A percentile compares a stretch with the other conserved stretches of the same genome.
These are phyloP conservation scores for Chenopodium album DNA, from an alignment of 148 eudicot species.

Conservation along the genomic window DNA sequence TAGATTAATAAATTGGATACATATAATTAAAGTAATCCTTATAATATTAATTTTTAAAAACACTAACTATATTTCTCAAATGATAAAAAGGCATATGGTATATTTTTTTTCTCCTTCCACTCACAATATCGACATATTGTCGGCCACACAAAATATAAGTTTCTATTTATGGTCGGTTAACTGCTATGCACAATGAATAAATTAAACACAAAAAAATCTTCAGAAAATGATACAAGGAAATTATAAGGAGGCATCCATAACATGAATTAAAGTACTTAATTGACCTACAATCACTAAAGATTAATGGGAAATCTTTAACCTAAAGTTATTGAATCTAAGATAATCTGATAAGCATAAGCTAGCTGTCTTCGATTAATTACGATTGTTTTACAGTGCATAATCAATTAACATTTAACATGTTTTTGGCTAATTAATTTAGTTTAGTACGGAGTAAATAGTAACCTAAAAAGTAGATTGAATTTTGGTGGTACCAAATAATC, in stretches of 20 bases:
- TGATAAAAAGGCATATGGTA: not conserved
- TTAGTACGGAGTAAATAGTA: too few relatives aligned
- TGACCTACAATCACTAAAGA: not conserved
- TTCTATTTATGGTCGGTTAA: slow-evolving; percentile 19
- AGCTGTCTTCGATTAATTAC: slow-evolving; percentile 20
- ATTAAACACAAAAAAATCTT: not conserved
- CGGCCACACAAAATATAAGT: slow-evolving; percentile 23
- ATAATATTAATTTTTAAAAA: too few relatives aligned
- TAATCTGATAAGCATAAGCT: not conserved
- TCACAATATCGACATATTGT: slow-evolving; percentile 21
- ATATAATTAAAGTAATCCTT: too few relatives aligned
- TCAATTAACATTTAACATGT: too few relatives aligned
- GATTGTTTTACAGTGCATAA: not conserved
- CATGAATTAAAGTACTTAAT: slow-evolving; percentile 1
- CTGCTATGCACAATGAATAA: slow-evolving; percentile 20
- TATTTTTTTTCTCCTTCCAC: not conserved
- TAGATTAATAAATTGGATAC: too few relatives aligned
- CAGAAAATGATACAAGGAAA: not conserved
- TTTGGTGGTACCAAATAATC: not conserved
- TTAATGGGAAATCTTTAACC: slow-evolving; percentile 18
- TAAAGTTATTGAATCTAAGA: slow-evolving; percentile 9
- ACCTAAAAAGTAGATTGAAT: not conserved
- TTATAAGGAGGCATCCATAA: not conserved
- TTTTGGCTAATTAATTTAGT: too few relatives aligned
- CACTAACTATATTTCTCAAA: too few relatives aligned